These are phyloP conservation scores for Lobosporangium transversale DNA, from an alignment of 192 early-diverging fungal species.

Conservation along the genomic window DNA sequence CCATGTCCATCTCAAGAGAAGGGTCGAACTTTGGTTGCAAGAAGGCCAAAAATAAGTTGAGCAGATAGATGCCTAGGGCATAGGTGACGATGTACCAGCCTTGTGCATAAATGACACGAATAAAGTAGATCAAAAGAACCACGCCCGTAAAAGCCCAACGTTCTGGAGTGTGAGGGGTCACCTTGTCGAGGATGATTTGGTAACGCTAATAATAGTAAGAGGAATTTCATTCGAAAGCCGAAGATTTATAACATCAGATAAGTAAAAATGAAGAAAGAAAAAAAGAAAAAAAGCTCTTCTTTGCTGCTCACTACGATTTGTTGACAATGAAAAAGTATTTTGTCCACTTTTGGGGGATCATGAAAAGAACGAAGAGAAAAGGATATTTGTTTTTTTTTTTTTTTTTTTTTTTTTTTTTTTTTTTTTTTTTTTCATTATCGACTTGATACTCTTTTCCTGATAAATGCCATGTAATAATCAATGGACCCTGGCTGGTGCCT, in stretches of 20 bases:
- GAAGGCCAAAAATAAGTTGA: constrained; percentile 96
- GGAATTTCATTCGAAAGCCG: not conserved
- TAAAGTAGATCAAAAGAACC: constrained; percentile 72
- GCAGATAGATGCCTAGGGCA: constrained; percentile 91
- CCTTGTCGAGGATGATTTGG: constrained; percentile 84
- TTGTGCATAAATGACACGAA: constrained; percentile 82
- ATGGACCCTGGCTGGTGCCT: no score
- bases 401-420: no score
- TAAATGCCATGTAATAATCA: no score
- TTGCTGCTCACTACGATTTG: no score
- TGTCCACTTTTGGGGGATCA: no score
- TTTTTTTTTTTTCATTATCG: no score
- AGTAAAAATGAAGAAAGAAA: no score
- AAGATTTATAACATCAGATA: not conserved
- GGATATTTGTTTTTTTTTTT: no score
- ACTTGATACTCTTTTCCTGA: no score
- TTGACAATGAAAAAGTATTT: no score
- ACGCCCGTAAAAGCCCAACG: constrained; percentile 81
- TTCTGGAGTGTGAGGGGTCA: constrained; percentile 76
- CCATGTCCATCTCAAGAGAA: constrained; percentile 76
- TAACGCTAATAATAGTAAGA: constrained; percentile 62
- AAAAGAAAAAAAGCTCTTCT: no score
- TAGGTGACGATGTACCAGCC: constrained; percentile 99
- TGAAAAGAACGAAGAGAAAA: no score
- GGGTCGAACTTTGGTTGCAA: constrained; percentile 97